Base-by-base conservation (phyloP, 2,329 filamentous ascomycete species). In the Talaromyces albobiverticillius region DNA sequence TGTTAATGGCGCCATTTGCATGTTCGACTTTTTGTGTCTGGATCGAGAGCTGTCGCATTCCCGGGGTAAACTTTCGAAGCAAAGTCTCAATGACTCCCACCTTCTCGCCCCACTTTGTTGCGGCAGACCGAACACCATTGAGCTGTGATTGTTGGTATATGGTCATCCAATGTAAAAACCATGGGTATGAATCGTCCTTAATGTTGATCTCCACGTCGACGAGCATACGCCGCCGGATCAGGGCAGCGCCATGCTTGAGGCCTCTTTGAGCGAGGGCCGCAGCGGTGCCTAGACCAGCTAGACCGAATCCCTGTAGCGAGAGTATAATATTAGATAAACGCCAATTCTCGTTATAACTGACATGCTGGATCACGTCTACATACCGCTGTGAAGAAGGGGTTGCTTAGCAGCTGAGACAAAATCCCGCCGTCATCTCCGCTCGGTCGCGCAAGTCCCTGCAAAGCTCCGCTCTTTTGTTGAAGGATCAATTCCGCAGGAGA, bases 171-270 rank as follows among this genome's bases (percentile, higher is more conserved):
- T 92, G 87, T 9, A 99, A 80, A 40, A 99, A 85, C 93, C 92
- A 97, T 38, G 86, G 86, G 69, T 97, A 99, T 1, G 93, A 92
- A 42, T 90, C 85, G 73, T 99, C 94, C 64, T 93, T 89, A 67
- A 90, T 89, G 71, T 89, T 93, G 71, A 99, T 96, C 73, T 99
- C 94, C 64, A 99, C 85, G 65, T 96, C 91, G 64, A 97, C 90
- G 26, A 99, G 85, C 75, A 99, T 84, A 46, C 93, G 89, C 51
- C 88, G 86, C 47, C 90, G 88, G 55, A 96, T 75, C 54, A 95
- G 79, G 41, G 82, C 82, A n/a, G 87, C 85, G 52, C 85, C 85
- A 63, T 85, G 79, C 57, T 92, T 82, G 56, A 88, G 71, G 31
- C 89, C 89, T 66, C 87, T 87, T 59, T 94, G 90, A 26, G 86